Evolutionary conservation across 768 basidiomycete genomes (phyloP).

Genomic region (Amanita pallidorosea): DNA sequence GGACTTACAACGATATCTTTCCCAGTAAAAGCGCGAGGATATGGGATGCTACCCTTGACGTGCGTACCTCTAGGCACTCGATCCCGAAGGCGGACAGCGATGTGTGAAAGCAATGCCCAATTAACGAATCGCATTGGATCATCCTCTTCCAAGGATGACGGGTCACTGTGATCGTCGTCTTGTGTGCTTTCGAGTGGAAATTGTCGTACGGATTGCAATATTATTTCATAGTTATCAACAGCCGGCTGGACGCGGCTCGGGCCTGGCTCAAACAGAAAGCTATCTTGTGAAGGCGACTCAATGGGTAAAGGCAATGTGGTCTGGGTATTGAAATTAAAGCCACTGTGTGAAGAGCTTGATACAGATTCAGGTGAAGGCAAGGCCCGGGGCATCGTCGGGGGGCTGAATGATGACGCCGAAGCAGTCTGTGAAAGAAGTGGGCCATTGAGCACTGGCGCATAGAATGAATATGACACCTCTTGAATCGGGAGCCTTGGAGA

Average conservation of each 20-base stretch:
- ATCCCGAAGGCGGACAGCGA: conserved; percentile 83
- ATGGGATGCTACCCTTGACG: conserved; percentile 88
- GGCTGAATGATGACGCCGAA: background rate
- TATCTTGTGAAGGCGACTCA: background rate
- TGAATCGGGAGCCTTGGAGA: background rate
- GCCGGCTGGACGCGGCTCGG: background rate
- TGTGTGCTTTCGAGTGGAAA: background rate
- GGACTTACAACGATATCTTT: conserved; percentile 80
- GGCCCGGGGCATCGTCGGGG: background rate
- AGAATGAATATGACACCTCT: background rate
- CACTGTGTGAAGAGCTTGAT: background rate
- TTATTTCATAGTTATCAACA: conserved; percentile 2
- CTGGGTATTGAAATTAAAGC: background rate
- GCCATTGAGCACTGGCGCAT: background rate
- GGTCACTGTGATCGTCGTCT: background rate
- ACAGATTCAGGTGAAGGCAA: conserved; percentile 4
- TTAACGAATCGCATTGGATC: conserved; percentile 76
- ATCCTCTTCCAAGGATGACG: conserved; percentile 34
- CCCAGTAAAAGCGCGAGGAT: conserved; percentile 86
- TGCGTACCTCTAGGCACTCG: conserved; percentile 81
- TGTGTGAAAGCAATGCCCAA: conserved; percentile 76
- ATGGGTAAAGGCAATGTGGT: background rate
- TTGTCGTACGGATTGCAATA: background rate
- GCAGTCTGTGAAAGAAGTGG: conserved; percentile 3
- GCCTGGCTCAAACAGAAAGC: background rate